phyloP scores from a whole-genome alignment of 352 stramenopile genomes.

The Globisporangium recalcitrans region DNA sequence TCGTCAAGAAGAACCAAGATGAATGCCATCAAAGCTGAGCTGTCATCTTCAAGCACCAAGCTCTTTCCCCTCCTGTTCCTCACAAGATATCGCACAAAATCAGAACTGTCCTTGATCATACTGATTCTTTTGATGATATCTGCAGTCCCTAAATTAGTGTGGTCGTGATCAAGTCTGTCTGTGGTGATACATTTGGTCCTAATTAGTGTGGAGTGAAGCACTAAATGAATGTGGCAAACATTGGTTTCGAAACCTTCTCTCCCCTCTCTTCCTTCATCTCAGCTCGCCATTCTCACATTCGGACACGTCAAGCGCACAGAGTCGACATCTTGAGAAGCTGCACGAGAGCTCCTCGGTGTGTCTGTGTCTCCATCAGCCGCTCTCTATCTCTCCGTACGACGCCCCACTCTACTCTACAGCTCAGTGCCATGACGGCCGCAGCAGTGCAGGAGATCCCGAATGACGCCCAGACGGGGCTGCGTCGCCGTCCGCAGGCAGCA shows the following conservation, averaged over 20 bases:
- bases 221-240: background rate
- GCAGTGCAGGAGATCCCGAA: constrained; percentile 2
- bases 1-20: no score
- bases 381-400: background rate
- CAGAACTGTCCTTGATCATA: no score
- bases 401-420: background rate
- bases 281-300: constrained; percentile 3
- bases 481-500: constrained; percentile 30
- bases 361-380: background rate
- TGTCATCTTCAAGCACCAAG: no score
- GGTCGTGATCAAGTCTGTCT: no score
- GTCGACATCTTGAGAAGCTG: background rate
- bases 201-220: background rate
- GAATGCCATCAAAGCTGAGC: no score
- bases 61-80: no score
- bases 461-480: constrained; percentile 17
- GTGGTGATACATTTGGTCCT: no score
- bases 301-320: background rate
- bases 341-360: background rate
- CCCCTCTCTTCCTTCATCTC: background rate
- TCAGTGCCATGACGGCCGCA: constrained; percentile 14
- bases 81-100: no score
- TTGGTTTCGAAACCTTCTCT: background rate
- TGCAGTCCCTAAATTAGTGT: no score
- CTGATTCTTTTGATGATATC: background rate